These are phyloP conservation scores for Annulohypoxylon maeteangense DNA, from an alignment of 495 filamentous ascomycete genomes.

Conservation along the genomic window DNA sequence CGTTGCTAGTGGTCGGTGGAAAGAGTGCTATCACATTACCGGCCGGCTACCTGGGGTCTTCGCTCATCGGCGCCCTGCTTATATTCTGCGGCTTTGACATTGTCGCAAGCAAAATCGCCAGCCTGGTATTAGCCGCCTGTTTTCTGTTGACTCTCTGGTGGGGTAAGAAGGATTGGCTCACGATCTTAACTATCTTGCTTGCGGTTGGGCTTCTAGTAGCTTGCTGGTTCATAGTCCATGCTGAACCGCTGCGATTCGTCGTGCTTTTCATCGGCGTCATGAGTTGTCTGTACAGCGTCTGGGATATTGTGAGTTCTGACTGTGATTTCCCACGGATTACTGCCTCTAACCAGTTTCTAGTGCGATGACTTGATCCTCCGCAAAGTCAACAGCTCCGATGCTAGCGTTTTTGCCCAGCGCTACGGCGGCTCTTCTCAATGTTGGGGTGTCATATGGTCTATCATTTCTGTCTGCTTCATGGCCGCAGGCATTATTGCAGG, in stretches of 20 bases:
- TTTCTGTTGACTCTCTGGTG: constrained; percentile 84
- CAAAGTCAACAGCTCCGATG: constrained; percentile 83
- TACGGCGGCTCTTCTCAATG: constrained; percentile 84
- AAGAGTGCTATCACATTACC: constrained; percentile 76
- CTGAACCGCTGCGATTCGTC: constrained; percentile 75
- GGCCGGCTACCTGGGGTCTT: constrained; percentile 80
- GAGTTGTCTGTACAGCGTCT: constrained; percentile 79
- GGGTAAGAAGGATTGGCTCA: constrained; percentile 81
- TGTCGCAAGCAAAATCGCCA: constrained; percentile 80
- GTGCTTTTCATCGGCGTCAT: constrained; percentile 87
- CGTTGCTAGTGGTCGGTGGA: constrained; percentile 72
- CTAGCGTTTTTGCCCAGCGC: constrained; percentile 79
- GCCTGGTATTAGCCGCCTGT: constrained; percentile 74
- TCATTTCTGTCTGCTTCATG: constrained; percentile 77
- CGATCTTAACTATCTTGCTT: constrained; percentile 72
- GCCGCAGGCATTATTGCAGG: constrained; percentile 74
- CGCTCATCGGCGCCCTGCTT: constrained; percentile 78
- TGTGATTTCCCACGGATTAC: constrained; percentile 10
- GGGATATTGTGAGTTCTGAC: constrained; percentile 75
- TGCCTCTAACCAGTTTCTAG: constrained; percentile 40
- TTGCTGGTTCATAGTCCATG: constrained; percentile 83
- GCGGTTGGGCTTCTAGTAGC: constrained; percentile 77
- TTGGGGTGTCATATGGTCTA: constrained; percentile 83
- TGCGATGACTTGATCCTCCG: constrained; percentile 86
- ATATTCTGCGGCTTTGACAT: constrained; percentile 86